Evolutionary conservation across 768 basidiomycete species (phyloP), one percentile per base, ranked within the genome.

Genomic region (Butyriboletus loyo): DNA sequence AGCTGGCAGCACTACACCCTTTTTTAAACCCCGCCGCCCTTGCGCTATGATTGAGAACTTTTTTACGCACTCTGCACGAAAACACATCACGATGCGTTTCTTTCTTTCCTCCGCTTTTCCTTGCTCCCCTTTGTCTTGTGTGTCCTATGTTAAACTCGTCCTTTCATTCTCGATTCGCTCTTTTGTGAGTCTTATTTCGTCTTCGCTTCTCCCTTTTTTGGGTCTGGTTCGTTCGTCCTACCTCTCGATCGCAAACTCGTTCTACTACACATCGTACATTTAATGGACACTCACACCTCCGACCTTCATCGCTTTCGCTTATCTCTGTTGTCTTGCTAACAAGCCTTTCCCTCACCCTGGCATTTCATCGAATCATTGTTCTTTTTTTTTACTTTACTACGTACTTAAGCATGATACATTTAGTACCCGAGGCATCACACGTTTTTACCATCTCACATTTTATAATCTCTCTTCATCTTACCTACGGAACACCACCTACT

Each of bases 51-150:
- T 55, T 43, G 46, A 44, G 50, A 30, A 22, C 24, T 7, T 44
- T 46, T 56, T 55, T 50, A 68, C 61, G 58, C 57, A 54, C 46
- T 17, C 48, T 42, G 47, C 53, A 67, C 53, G 66, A 69, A 56
- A 19, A 48, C 50, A 48, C 42, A 49, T 60, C 56, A 68, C 50
- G 68, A 67, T 55, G 55, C 49, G 40, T 39, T 49, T 43, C 27
- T 31, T 21, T 17, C 15, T 30, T 31, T 21, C 14, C 15, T 30
- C 15, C 6, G 19, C 15, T 27, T 13, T 24, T 48, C 13, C 19
- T 36, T 22, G 13, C 13, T 52, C 22, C 38, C 40, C 25, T 39
- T 37, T 37, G 19, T 34, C 32, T 11, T 27, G 34, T 27, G 35
- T 53, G 41, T 46, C 31, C 50, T 28, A 10, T 17, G 22, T n/a